Base-by-base conservation (phyloP, 1,139 yeast genomes). In the Suhomyces choctaworum region DNA sequence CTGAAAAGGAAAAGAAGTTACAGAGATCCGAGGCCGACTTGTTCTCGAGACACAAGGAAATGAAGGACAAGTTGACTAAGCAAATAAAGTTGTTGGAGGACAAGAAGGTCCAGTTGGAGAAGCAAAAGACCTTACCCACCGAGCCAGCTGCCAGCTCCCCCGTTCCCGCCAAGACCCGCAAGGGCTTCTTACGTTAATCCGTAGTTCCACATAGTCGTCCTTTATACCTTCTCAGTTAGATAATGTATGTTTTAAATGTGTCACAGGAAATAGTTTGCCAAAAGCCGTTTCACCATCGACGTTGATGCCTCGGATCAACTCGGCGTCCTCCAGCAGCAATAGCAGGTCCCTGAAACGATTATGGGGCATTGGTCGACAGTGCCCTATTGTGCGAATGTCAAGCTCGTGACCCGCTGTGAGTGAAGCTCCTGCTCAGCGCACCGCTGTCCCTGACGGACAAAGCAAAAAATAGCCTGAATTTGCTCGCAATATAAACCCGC, bases 11-110 rank as follows among this genome's bases (percentile, higher is more conserved):
- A 65, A 87, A 89, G 75, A 90, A 90, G 70, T 78, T 94, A 60
- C 96, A 90, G 70, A 87, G 90, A 67, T 88, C 97, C 32, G 98
- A 94, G 67, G 95, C 96, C 39, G 98, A 94, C 64, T 77, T 94
- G 56, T 92, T 92, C 62, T 80, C 95, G 25, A 82, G 95, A 62
- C 98, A 94, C 66, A 87, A 88, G 63, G 97, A 92, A 62, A 89
- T 92, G 94, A 90, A 92, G 70, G 97, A 90, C 56, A 88, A 87
- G 64, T 76, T 92, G 58, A 75, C 85, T 50, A 85, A 85, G 61
- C 97, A 90, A 65, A 81, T 92, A 47, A 82, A 82, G 57, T 80
- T 89, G 52, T 76, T 92, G 57, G 97, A 92, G 62, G 97, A 89
- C 49, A 88, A 88, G 68, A 90, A 89, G 67, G 76, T 73, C 42